phyloP scores from a whole-genome alignment of 495 filamentous ascomycete species.

The Pyrenopolyporus hunteri region DNA sequence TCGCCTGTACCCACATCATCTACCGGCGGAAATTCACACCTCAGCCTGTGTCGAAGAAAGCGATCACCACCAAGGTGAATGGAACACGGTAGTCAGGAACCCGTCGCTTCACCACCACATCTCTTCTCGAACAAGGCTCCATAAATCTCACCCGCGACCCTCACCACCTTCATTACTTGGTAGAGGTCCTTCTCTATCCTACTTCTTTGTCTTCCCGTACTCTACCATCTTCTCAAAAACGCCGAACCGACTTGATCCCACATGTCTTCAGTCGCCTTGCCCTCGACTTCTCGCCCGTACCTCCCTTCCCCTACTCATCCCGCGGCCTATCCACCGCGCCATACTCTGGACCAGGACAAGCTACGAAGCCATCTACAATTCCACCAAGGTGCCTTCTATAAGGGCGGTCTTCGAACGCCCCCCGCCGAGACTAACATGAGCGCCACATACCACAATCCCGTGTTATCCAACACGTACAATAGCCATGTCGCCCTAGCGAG shows the following conservation, averaged over 20 bases:
- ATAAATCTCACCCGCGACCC: background rate
- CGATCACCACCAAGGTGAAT: conserved; percentile 24
- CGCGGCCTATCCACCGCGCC: conserved; percentile 14
- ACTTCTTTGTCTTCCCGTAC: conserved; percentile 15
- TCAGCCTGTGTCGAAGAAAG: conserved; percentile 18
- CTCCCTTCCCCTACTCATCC: conserved; percentile 32
- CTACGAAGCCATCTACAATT: conserved; percentile 11
- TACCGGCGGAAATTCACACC: conserved; percentile 6
- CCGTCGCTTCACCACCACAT: conserved; percentile 21
- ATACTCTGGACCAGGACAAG: conserved; percentile 16
- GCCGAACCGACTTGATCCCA: conserved; percentile 30
- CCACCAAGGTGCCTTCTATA: conserved; percentile 20
- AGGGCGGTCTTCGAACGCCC: conserved; percentile 56
- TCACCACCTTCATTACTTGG: conserved; percentile 5
- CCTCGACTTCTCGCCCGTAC: conserved; percentile 36
- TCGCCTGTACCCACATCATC: conserved; percentile 23
- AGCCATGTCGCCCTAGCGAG: conserved; percentile 44
- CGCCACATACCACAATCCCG: conserved; percentile 54
- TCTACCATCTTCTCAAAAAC: conserved; percentile 12
- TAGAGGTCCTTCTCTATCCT: background rate
- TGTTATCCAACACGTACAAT: conserved; percentile 50
- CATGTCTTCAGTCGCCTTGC: conserved; percentile 41
- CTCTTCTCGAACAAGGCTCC: background rate
- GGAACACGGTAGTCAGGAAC: conserved; percentile 29
- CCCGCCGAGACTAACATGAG: conserved; percentile 56